phyloP scores from a whole-genome alignment of 2,329 filamentous ascomycete genomes.

The Nemania bipapillata region DNA sequence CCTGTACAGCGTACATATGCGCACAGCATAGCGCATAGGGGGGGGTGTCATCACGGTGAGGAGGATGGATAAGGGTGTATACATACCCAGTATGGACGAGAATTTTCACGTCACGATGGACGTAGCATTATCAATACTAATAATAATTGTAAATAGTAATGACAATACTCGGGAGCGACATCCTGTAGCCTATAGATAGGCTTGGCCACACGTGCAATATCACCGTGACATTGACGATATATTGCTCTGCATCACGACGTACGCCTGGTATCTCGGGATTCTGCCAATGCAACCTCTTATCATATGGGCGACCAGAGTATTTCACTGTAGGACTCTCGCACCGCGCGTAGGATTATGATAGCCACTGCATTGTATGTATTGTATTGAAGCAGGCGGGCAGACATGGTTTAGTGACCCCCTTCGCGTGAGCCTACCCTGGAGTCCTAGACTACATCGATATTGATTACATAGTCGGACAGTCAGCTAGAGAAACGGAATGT shows the following conservation, averaged over 20 bases:
- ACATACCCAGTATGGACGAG: slow-evolving; percentile 13
- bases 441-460: neutral
- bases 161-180: neutral
- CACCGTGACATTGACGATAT: slow-evolving; percentile 28
- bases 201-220: slow-evolving; percentile 30
- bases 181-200: slow-evolving; percentile 14
- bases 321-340: too few species aligned
- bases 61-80: slow-evolving; percentile 2
- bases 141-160: slow-evolving; percentile 21
- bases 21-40: too few species aligned
- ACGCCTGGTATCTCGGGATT: slow-evolving; percentile 17
- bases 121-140: slow-evolving; percentile 13
- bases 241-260: slow-evolving; percentile 5
- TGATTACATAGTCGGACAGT: neutral
- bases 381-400: neutral
- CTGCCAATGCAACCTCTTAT: slow-evolving; percentile 19
- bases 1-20: neutral
- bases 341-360: neutral
- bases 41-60: slow-evolving; percentile 16
- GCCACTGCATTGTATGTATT: neutral
- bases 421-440: slow-evolving; percentile 13
- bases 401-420: neutral
- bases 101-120: slow-evolving; percentile 34
- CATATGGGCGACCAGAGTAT: neutral
- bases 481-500: slow-evolving; percentile 8